Evolutionary conservation across 148 eudicot genomes (phyloP), one percentile per base, ranked within the genome.

Genomic region (Mesembryanthemum crystallinum): DNA sequence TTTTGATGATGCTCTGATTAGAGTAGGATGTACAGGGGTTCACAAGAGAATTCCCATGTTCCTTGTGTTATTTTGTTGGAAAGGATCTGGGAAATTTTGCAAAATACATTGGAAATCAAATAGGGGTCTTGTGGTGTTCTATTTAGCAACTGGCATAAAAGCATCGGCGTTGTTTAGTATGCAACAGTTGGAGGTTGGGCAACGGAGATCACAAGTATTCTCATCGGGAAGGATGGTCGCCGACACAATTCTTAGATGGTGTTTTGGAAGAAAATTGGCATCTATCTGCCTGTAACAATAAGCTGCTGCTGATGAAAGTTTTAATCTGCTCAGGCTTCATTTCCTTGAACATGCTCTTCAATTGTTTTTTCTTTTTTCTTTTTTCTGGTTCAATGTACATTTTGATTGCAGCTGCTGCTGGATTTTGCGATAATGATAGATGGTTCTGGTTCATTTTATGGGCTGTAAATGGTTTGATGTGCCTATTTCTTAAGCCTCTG

Each of bases 1-100:
- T 81, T 77, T 77, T 73, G 28, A 73, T 77, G 80, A 75, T 78
- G 80, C 80, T 78, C 81, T 77, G 67, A 74, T 60, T 81, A 77
- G 78, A 61, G 68, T 77, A 73, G 78, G 70, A 39, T 81, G 84
- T 81, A 81, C 78, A 81, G 75, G 80, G 6, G 81, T 68, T 52
- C 65, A 52, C 14, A 30, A 73, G 74, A 42, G 80, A 51, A 51
- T 43, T 39, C 76, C 67, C 69, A 30, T 76, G 72, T 55, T 76
- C 73, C 76, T 65, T 68, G 63, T 80, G 77, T 81, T 64, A 47
- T 76, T 80, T 75, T 58, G 76, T 65, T 76, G 76, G 72, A 67
- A 35, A 72, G 82, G 75, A 74, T 59, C 66, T 77, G 80, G 81
- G 72, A 64, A 78, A 67, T 35, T 81, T 67, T 80, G 72, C 71